phyloP scores from a whole-genome alignment of 2,329 filamentous ascomycete genomes.

The Basipetospora chlamydospora region DNA sequence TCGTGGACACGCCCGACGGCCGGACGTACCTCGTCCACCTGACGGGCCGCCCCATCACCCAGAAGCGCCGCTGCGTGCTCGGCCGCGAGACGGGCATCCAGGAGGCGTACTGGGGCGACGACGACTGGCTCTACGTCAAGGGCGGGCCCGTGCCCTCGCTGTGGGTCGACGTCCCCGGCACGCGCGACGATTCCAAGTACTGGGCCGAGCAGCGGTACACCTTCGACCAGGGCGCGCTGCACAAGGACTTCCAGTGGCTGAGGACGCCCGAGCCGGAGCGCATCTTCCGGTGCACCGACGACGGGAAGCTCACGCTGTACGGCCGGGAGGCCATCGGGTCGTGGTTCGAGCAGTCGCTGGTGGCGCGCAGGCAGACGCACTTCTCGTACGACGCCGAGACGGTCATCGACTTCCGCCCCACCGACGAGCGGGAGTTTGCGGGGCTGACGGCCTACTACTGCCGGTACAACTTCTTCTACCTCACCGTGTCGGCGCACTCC shows the following conservation, averaged over 20 bases:
- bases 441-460: constrained; percentile 49
- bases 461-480: constrained; percentile 51
- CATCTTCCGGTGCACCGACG: constrained; percentile 26
- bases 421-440: constrained; percentile 45
- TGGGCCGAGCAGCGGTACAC: constrained; percentile 34
- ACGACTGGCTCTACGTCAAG: constrained; percentile 50
- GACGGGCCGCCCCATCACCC: constrained; percentile 33
- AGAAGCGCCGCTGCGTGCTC: constrained; percentile 36
- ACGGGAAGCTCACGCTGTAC: constrained; percentile 27
- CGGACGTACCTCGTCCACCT: constrained; percentile 40
- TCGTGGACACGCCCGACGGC: constrained; percentile 38
- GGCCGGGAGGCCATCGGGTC: constrained; percentile 40
- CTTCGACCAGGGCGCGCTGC: constrained; percentile 29
- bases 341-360: constrained; percentile 44
- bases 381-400: constrained; percentile 49
- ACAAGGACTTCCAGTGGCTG: constrained; percentile 42
- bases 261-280: constrained; percentile 39
- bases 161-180: constrained; percentile 33
- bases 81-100: constrained; percentile 44
- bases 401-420: constrained; percentile 34
- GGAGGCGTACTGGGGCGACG: constrained; percentile 40
- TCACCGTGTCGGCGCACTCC: constrained; percentile 40
- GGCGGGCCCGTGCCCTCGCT: constrained; percentile 40
- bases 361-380: constrained; percentile 39
- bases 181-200: constrained; percentile 31